Conservation (phyloP, 495 filamentous ascomycete genomes). For the Penicillium arizonense region DNA sequence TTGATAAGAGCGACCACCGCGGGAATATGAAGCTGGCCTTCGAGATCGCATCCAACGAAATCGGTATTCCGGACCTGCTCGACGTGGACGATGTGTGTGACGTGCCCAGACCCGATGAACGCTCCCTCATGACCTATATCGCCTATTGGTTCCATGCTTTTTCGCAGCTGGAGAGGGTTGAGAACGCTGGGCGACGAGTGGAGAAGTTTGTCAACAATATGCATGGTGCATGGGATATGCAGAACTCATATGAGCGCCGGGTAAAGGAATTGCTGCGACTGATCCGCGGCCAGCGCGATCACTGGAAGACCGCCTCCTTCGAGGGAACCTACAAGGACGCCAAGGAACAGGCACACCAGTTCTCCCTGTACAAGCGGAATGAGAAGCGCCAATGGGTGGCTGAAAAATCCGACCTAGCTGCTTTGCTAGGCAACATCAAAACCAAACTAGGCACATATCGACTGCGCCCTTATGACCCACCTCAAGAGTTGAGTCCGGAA, state of each 20-base stretch:
- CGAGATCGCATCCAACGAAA: constrained; percentile 91
- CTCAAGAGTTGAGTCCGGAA: constrained; percentile 73
- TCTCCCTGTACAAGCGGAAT: constrained; percentile 82
- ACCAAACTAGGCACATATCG: constrained; percentile 96
- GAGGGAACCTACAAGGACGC: constrained; percentile 91
- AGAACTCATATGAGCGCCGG: constrained; percentile 86
- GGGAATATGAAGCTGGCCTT: constrained; percentile 98
- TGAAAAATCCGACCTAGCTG: constrained; percentile 92
- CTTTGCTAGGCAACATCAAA: constrained; percentile 96
- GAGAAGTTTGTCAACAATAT: constrained; percentile 99
- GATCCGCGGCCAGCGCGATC: constrained; percentile 67
- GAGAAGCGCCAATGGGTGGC: constrained; percentile 93
- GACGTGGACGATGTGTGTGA: constrained; percentile 99
- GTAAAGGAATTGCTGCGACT: constrained; percentile 76
- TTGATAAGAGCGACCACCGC: constrained; percentile 92
- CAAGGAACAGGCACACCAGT: constrained; percentile 78
- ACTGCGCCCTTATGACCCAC: constrained; percentile 86
- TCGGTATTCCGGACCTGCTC: constrained; percentile 91
- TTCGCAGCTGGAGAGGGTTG: constrained; percentile 94
- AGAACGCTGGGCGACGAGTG: constrained; percentile 92
- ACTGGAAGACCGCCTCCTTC: constrained; percentile 78
- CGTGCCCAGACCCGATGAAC: constrained; percentile 91
- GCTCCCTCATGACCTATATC: constrained; percentile 98
- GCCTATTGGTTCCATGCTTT: constrained; percentile 99
- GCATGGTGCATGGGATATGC: constrained; percentile 99